A percentile compares a stretch with the other conserved stretches of the same genome.
These are phyloP conservation scores for Corchorus olitorius DNA, from an alignment of 345 rosid species.

Conservation along the genomic window DNA sequence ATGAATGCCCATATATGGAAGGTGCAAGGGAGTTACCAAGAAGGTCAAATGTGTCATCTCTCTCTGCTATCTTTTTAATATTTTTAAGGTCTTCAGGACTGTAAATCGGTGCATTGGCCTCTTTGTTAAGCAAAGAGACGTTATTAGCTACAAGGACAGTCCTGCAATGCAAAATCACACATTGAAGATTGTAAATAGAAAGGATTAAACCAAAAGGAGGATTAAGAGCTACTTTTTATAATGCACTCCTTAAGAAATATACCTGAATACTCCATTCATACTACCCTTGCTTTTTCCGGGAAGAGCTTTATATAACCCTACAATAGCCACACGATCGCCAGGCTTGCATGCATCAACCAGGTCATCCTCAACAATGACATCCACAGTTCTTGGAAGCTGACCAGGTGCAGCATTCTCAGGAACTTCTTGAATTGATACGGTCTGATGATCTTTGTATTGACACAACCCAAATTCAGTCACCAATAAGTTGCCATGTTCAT, in stretches of 20 bases:
- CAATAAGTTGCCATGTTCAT: slow-evolving; percentile 84
- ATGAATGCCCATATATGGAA: slow-evolving; percentile 90
- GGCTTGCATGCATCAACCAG: slow-evolving; percentile 97
- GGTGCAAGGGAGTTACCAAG: slow-evolving; percentile 94
- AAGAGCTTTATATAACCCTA: slow-evolving; percentile 92
- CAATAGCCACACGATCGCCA: slow-evolving; percentile 94
- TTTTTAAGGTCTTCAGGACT: slow-evolving; percentile 74
- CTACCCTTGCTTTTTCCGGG: slow-evolving; percentile 95
- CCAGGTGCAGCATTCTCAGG: slow-evolving; percentile 99
- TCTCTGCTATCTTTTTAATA: slow-evolving; percentile 83
- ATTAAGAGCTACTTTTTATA: not conserved
- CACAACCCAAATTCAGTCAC: slow-evolving; percentile 97
- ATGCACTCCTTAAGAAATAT: slow-evolving; percentile 25
- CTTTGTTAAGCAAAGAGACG: slow-evolving; percentile 89
- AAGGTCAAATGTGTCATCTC: slow-evolving; percentile 86
- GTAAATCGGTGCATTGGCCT: slow-evolving; percentile 93
- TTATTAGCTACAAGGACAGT: slow-evolving; percentile 91
- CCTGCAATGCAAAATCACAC: slow-evolving; percentile 44
- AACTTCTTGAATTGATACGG: slow-evolving; percentile 95
- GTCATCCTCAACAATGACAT: slow-evolving; percentile 94
- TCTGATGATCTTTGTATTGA: slow-evolving; percentile 95
- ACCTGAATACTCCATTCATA: slow-evolving; percentile 98
- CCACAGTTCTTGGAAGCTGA: slow-evolving; percentile 97
- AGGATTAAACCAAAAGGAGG: not conserved
- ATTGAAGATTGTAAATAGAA: slow-evolving; percentile 20